Conservation (phyloP, 2,329 filamentous ascomycete species). For the Diaporthe vexans region DNA sequence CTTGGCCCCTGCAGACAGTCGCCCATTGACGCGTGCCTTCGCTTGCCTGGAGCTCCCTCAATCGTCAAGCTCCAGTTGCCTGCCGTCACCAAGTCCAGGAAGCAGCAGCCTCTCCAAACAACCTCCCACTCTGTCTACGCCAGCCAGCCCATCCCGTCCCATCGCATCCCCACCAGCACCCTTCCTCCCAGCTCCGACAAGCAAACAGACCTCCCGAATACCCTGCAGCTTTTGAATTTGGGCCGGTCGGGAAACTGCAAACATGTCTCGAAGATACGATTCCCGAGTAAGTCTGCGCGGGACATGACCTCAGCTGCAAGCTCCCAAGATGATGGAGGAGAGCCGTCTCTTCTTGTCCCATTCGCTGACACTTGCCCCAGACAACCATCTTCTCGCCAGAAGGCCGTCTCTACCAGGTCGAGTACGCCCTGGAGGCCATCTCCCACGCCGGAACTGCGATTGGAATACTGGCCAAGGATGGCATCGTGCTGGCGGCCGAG, state of each 20-base stretch:
- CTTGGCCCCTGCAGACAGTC: background rate
- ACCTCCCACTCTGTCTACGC: constrained; percentile 39
- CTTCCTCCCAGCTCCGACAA: constrained; percentile 29
- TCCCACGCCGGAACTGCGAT: constrained; percentile 98
- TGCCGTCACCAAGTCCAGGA: constrained; percentile 36
- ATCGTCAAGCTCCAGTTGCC: constrained; percentile 42
- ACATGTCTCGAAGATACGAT: constrained; percentile 97
- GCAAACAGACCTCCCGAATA: background rate
- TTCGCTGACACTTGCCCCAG: constrained; percentile 60
- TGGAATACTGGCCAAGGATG: constrained; percentile 96
- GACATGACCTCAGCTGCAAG: too few relatives aligned
- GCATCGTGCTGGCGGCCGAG: constrained; percentile 97
- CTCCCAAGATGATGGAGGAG: background rate
- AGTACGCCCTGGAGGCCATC: constrained; percentile 99
- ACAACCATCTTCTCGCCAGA: constrained; percentile 99
- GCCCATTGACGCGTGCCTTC: constrained; percentile 48
- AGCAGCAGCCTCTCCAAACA: constrained; percentile 44
- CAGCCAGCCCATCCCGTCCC: constrained; percentile 19
- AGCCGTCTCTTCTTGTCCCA: background rate
- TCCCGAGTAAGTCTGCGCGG: constrained; percentile 79
- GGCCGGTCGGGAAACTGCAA: constrained; percentile 48
- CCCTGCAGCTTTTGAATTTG: constrained; percentile 20
- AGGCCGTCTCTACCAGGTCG: constrained; percentile 97
- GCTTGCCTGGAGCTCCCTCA: constrained; percentile 61
- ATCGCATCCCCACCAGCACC: constrained; percentile 19